These are phyloP conservation scores for Ophiostoma ips DNA, from an alignment of 2,329 filamentous ascomycete species.

Conservation along the genomic window DNA sequence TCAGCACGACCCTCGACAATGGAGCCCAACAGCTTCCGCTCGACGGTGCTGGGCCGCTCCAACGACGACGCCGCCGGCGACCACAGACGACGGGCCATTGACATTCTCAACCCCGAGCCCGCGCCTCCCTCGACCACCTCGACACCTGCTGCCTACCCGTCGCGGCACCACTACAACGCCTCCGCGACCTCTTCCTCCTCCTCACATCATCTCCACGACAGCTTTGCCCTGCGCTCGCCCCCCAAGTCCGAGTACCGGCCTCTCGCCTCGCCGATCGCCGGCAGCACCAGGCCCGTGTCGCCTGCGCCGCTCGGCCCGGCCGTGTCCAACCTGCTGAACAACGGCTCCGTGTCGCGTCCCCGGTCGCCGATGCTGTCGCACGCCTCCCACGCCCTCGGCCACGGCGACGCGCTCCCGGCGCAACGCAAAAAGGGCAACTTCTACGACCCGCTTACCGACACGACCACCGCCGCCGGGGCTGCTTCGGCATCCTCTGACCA, in stretches of 20 bases:
- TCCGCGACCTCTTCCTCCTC: slow-evolving; percentile 1
- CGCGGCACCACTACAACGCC: background rate
- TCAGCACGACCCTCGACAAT: background rate
- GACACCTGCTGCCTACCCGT: background rate
- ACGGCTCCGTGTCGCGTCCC: slow-evolving; percentile 13
- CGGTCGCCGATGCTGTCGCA: slow-evolving; percentile 8
- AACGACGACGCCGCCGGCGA: slow-evolving; percentile 17
- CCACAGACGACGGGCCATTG: slow-evolving; percentile 32
- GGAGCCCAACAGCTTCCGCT: slow-evolving; percentile 30
- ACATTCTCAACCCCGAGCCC: slow-evolving; percentile 22
- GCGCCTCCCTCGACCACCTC: background rate
- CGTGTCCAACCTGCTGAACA: slow-evolving; percentile 14
- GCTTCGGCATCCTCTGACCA: slow-evolving; percentile 24
- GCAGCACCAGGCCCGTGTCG: slow-evolving; percentile 14
- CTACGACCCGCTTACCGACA: slow-evolving; percentile 41
- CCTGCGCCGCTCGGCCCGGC: slow-evolving; percentile 16
- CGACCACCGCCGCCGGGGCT: slow-evolving; percentile 24
- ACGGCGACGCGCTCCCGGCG: slow-evolving; percentile 2
- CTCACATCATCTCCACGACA: slow-evolving; percentile 18
- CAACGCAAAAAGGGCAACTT: slow-evolving; percentile 25
- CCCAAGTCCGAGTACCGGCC: slow-evolving; percentile 28
- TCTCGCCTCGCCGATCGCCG: background rate
- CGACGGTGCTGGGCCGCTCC: slow-evolving; percentile 35
- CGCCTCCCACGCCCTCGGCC: no score
- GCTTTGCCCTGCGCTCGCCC: slow-evolving; percentile 37